These are phyloP conservation scores for Neostapfia colusana DNA, from an alignment of 176 grass and related monocot genomes.

Conservation along the genomic window DNA sequence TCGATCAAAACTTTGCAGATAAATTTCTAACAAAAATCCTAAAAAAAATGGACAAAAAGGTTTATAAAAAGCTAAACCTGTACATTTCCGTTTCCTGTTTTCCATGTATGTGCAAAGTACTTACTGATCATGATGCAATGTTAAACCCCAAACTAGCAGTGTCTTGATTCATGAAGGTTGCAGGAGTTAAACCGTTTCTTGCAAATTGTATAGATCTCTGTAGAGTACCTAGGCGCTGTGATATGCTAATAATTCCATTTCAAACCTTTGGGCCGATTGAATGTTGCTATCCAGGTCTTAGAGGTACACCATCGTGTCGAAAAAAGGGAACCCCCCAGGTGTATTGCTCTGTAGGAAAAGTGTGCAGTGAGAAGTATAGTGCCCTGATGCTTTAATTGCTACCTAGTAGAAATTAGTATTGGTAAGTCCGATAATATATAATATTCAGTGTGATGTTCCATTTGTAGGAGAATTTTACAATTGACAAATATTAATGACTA, in stretches of 20 bases:
- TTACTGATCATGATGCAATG: not conserved
- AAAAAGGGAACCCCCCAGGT: not conserved
- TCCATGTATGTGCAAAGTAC: too few species aligned
- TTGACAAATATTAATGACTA: not conserved
- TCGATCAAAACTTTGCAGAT: too few species aligned
- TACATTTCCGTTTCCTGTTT: too few species aligned
- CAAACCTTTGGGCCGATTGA: not conserved
- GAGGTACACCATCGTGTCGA: not conserved
- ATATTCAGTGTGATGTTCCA: not conserved
- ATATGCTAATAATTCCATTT: too few species aligned
- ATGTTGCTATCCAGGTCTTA: not conserved
- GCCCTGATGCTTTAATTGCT: not conserved
- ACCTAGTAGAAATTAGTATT: not conserved
- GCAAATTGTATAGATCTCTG: not conserved
- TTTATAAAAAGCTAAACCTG: too few species aligned
- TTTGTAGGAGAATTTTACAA: conserved; percentile 24
- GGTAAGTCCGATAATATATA: not conserved
- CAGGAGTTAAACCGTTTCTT: not conserved
- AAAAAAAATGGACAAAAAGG: too few species aligned
- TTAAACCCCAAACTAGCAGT: not conserved
- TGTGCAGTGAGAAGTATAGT: not conserved
- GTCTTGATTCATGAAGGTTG: not conserved
- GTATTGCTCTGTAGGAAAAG: not conserved
- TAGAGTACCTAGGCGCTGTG: too few species aligned
- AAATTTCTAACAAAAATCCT: too few species aligned